Conservation (phyloP, 345 rosid species). For the Eucalyptus melliodora region DNA sequence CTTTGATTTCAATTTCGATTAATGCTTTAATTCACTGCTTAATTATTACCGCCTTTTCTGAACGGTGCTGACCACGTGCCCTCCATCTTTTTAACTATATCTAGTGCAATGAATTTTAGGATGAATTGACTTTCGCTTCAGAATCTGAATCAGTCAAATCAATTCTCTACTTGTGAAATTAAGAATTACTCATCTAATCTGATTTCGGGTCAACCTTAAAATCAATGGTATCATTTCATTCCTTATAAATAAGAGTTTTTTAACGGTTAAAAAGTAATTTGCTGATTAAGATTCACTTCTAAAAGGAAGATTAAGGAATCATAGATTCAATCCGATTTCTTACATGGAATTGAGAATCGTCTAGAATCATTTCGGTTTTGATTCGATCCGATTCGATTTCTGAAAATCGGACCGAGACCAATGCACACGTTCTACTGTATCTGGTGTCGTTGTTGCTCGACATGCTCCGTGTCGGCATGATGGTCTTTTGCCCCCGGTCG, state of each 20-base stretch:
- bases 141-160: background rate
- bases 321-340: too few relatives aligned
- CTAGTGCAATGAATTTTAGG: rapidly evolving
- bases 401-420: rapidly evolving
- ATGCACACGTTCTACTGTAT: background rate
- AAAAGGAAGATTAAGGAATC: too few relatives aligned
- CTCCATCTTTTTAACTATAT: rapidly evolving
- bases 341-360: rapidly evolving
- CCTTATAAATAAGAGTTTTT: background rate
- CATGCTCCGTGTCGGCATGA: background rate
- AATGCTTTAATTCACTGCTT: rapidly evolving
- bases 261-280: rapidly evolving
- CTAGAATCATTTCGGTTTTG: too few relatives aligned
- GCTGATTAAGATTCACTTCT: rapidly evolving
- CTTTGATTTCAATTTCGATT: background rate
- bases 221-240: rapidly evolving
- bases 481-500: background rate
- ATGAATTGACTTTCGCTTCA: background rate
- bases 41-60: background rate
- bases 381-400: background rate
- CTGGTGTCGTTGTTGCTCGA: background rate
- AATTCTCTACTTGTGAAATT: background rate
- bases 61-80: background rate
- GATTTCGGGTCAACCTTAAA: background rate
- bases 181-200: rapidly evolving